These are phyloP conservation scores for Nannizziopsis arthrosporioides DNA, from an alignment of 2,329 filamentous ascomycete species.

Conservation along the genomic window DNA sequence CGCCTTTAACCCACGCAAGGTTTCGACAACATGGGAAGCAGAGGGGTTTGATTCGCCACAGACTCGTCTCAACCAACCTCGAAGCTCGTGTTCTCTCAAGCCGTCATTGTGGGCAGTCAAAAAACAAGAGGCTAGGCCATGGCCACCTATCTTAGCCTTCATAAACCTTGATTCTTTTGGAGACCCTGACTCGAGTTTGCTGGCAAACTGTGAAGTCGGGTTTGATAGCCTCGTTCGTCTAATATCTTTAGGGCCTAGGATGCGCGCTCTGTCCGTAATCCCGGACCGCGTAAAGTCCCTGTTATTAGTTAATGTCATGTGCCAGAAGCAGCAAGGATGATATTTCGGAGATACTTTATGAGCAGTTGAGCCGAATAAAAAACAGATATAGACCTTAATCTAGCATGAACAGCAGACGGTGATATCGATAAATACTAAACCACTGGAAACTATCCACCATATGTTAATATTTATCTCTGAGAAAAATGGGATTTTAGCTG, in stretches of 20 bases:
- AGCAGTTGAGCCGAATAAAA: conserved; percentile 6
- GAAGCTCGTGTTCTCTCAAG: not conserved
- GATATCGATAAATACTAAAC: no score
- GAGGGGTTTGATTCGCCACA: conserved; percentile 6
- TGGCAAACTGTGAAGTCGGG: not conserved
- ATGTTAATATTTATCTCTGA: no score
- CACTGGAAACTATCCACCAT: no score
- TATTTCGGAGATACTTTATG: conserved; percentile 5
- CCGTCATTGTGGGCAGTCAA: not conserved
- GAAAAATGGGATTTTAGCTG: no score
- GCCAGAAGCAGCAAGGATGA: not conserved
- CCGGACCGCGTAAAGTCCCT: not conserved
- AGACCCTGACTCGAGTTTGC: not conserved
- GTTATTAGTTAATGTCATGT: conserved; percentile 6
- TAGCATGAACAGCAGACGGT: no score
- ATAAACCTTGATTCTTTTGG: not conserved
- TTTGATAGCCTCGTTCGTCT: not conserved
- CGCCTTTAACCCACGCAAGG: conserved; percentile 7
- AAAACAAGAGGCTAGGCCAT: not conserved
- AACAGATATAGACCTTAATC: not conserved
- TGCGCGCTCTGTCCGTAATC: conserved; percentile 2
- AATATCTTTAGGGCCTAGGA: conserved; percentile 2
- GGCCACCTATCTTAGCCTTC: not conserved
- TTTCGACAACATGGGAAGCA: not conserved
- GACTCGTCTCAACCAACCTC: not conserved